A percentile compares a stretch with the other conserved stretches of the same genome.
Conservation (phyloP, 352 stramenopile species). For the Phytopythium helicoides region DNA sequence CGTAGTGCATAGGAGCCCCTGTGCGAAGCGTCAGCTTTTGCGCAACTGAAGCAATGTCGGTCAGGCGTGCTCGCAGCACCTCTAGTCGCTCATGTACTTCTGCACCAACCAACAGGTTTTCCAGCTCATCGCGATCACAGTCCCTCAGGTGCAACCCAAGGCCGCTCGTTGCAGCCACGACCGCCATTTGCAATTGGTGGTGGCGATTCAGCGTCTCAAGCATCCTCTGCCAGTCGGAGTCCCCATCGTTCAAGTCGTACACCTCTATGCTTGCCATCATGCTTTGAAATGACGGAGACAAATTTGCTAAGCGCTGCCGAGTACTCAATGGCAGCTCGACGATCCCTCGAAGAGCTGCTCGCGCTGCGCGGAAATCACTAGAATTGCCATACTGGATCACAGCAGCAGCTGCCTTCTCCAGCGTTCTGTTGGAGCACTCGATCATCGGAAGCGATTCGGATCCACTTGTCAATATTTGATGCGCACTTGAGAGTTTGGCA, state of each 20-base stretch:
- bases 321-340: background rate
- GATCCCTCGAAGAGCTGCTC: background rate
- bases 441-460: background rate
- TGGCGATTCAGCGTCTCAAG: too few species aligned
- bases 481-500: background rate
- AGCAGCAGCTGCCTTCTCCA: background rate
- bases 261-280: background rate
- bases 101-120: background rate
- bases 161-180: too few species aligned
- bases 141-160: too few species aligned
- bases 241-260: too few species aligned
- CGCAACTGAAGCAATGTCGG: conserved; percentile 1
- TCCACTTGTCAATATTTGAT: background rate
- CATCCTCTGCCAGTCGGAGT: too few species aligned
- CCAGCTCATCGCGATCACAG: background rate
- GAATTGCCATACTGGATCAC: background rate
- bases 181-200: too few species aligned
- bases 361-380: background rate
- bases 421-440: background rate
- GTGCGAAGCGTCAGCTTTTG: conserved; percentile 2
- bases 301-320: background rate
- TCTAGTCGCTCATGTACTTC: background rate
- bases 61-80: background rate
- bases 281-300: background rate
- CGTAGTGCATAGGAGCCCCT: background rate